phyloP scores from a whole-genome alignment of 2,329 filamentous ascomycete genomes.

The Coniochaeta sp. region DNA sequence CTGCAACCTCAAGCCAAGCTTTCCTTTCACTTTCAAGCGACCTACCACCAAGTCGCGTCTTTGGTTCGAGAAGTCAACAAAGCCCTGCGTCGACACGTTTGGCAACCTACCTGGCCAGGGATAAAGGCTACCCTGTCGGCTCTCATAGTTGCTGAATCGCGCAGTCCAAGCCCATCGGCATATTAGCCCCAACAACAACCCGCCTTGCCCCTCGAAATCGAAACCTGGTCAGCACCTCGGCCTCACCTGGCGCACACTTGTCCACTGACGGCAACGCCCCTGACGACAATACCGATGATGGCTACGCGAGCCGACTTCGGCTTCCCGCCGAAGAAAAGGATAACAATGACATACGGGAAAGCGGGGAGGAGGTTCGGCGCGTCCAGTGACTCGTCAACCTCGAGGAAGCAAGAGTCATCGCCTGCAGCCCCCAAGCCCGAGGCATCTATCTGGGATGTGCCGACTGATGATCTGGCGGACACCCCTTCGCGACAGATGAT shows the following conservation, averaged over 20 bases:
- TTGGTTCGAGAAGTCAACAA: not conserved
- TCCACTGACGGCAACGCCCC: no score
- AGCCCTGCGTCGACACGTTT: not conserved
- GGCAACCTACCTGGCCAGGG: not conserved
- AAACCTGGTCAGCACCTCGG: not conserved
- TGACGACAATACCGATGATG: conserved; percentile 8
- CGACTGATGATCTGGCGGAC: not conserved
- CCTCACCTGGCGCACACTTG: not conserved
- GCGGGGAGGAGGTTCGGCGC: conserved; percentile 14
- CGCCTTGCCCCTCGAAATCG: not conserved
- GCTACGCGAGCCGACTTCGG: conserved; percentile 13
- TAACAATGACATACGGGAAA: conserved; percentile 24
- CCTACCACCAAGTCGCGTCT: not conserved
- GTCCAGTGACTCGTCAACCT: not conserved
- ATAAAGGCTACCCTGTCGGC: not conserved
- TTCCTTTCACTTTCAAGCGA: not conserved
- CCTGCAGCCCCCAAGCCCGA: not conserved
- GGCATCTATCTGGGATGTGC: not conserved
- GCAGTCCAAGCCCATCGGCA: not conserved
- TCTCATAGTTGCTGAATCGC: not conserved
- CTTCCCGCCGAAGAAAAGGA: conserved; percentile 20
- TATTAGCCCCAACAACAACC: not conserved
- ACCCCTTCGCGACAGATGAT: not conserved
- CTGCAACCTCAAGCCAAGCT: not conserved
- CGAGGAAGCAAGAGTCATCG: not conserved